phyloP scores from a whole-genome alignment of 2,329 filamentous ascomycete species.

The Sclerotinia subarctica region DNA sequence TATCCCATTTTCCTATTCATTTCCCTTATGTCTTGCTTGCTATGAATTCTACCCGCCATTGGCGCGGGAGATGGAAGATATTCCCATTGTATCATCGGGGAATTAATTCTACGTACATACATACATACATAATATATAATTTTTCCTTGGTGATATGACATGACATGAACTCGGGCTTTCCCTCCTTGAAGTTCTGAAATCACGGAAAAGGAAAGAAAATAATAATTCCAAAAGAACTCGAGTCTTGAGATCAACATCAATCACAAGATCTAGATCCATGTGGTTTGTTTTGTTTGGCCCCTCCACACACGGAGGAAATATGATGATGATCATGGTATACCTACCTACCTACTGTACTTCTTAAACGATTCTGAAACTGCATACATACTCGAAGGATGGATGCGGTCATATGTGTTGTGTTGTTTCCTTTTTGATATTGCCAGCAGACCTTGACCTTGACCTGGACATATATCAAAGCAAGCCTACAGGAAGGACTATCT shows the following conservation, averaged over 20 bases:
- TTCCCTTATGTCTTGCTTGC: not conserved
- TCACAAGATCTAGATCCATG: conserved; percentile 14
- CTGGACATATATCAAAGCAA: not conserved
- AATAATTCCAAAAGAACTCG: not conserved
- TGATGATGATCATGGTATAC: not conserved
- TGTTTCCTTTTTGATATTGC: conserved; percentile 5
- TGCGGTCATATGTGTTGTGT: conserved; percentile 5
- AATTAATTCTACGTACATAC: not conserved
- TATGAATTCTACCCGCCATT: not conserved
- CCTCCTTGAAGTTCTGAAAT: no score
- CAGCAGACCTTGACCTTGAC: not conserved
- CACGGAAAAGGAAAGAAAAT: no score
- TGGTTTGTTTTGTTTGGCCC: not conserved
- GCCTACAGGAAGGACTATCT: no score
- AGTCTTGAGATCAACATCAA: conserved; percentile 7
- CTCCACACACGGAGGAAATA: not conserved
- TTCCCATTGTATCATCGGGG: not conserved
- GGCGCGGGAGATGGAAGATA: not conserved
- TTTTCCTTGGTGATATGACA: not conserved
- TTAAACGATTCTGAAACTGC: not conserved
- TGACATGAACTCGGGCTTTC: conserved; percentile 8
- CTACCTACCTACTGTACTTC: no score
- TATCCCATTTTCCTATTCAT: not conserved
- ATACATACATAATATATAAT: no score
- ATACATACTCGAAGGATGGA: not conserved